Evolutionary conservation across 2,329 filamentous ascomycete genomes (phyloP).

Genomic region (Endocalyx cinctus): DNA sequence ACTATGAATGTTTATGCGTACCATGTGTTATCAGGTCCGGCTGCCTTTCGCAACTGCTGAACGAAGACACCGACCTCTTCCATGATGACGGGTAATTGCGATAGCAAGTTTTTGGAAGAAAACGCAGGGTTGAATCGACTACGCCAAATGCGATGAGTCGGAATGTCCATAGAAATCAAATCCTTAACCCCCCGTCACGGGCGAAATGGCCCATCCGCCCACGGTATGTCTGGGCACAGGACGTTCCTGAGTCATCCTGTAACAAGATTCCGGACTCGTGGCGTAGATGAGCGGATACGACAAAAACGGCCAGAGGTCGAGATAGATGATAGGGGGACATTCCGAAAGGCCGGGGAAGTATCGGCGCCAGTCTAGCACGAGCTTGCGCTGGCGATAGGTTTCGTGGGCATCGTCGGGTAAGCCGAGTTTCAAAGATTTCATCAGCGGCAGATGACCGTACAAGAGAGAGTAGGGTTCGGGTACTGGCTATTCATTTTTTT

Average conservation of each 20-base stretch:
- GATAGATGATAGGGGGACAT: conserved; percentile 13
- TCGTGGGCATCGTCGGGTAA: conserved; percentile 5
- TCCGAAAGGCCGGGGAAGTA: conserved; percentile 8
- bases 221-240: conserved; percentile 9
- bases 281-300: conserved; percentile 9
- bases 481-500: conserved; percentile 4
- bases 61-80: conserved; percentile 11
- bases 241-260: conserved; percentile 8
- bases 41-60: conserved; percentile 2
- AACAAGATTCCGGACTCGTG: conserved; percentile 4
- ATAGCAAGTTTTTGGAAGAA: conserved; percentile 1
- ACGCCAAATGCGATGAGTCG: conserved; percentile 7
- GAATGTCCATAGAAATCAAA: conserved; percentile 5
- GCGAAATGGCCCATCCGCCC: conserved; percentile 5
- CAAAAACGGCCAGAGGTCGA: conserved; percentile 17
- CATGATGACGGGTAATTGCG: conserved; percentile 1
- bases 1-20: no score
- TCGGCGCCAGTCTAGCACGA: conserved; percentile 1
- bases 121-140: conserved; percentile 10
- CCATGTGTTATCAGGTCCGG: conserved; percentile 2
- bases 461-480: conserved; percentile 6
- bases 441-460: conserved; percentile 3
- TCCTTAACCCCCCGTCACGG: conserved; percentile 8
- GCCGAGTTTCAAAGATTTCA: conserved; percentile 1
- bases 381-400: not conserved